A percentile compares a stretch with the other conserved stretches of the same genome.
phyloP scores from a whole-genome alignment of 2,329 filamentous ascomycete genomes.

The Cyphellophora europaea region DNA sequence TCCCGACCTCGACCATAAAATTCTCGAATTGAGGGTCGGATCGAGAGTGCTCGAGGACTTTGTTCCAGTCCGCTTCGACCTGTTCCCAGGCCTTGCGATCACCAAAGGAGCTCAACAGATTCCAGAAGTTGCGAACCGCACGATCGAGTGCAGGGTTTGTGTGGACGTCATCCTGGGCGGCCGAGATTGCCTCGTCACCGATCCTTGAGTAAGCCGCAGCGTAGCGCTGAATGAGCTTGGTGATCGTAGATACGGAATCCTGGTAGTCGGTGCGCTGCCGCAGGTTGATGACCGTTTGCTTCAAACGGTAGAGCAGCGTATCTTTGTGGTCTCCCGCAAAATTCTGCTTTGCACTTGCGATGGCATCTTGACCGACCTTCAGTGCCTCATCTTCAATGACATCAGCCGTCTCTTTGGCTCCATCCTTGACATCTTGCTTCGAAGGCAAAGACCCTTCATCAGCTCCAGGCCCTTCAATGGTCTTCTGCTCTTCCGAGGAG shows the following conservation, averaged over 20 bases:
- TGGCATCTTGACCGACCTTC: constrained; percentile 45
- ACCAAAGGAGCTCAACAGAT: constrained; percentile 70
- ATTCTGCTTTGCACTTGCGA: constrained; percentile 65
- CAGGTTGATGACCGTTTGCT: constrained; percentile 64
- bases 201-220: constrained; percentile 67
- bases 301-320: constrained; percentile 64
- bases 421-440: constrained; percentile 52
- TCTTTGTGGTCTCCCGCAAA: constrained; percentile 62
- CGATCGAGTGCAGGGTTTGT: constrained; percentile 65
- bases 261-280: constrained; percentile 72
- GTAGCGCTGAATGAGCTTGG: constrained; percentile 68
- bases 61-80: constrained; percentile 58
- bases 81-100: constrained; percentile 65
- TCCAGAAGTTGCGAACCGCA: constrained; percentile 73
- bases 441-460: constrained; percentile 42
- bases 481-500: constrained; percentile 49
- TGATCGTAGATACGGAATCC: constrained; percentile 72
- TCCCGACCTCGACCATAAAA: constrained; percentile 62
- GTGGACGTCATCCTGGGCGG: constrained; percentile 60
- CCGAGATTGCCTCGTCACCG: constrained; percentile 55
- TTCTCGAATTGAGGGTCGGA: constrained; percentile 76
- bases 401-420: constrained; percentile 44
- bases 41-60: constrained; percentile 63
- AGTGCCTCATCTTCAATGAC: constrained; percentile 26
- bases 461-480: constrained; percentile 36